Base-by-base conservation (phyloP, 345 rosid genomes). In the Citrus unshiu region DNA sequence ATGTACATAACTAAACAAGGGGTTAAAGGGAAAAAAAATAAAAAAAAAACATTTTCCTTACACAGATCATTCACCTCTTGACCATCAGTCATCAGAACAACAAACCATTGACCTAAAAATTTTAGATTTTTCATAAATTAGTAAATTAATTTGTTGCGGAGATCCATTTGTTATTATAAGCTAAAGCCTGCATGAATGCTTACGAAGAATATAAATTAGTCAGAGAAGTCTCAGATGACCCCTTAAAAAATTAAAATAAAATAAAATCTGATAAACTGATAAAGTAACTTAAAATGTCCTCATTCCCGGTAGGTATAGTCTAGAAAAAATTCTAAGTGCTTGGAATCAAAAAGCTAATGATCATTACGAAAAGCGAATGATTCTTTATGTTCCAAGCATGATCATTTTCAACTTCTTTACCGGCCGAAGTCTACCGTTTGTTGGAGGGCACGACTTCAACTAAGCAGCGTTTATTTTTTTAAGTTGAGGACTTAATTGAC, bases 231-330 rank as follows among this genome's bases (percentile, higher is more conserved):
- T 54, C 22, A 54, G 2, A 18, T 54, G 57, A 51, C 2, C 49
- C 14, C 1, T 10, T 10, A 9, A 43, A 43, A 43, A 0, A n/a
- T n/a, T n/a, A n/a, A 43, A 43, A 43, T 2, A 43, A 12, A 43
- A 43, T 46, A 43, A 43, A 43, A 43, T 46, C 51, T 3, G 51
- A 46, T 13, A 13, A 13, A 46, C 49, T 43, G 49, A 43, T 43
- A 43, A 43, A 12, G 18, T 18, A 54, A 7, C n/a, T 63, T 64
- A 27, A 22, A 65, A 30, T 22, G 71, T 75, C 71, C n/a, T 64
- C 51, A 39, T 64, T 63, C 4, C 22, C 7, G 78, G 70, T 75
- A 22, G 78, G 78, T 75, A 66, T 9, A 51, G 62, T 49, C 22
- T 7, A 13, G 7, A 60, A 12, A 13, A 13, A 58, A 49, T 12